phyloP scores from a whole-genome alignment of 306 rosid species.

The Dalbergia cochinchinensis region DNA sequence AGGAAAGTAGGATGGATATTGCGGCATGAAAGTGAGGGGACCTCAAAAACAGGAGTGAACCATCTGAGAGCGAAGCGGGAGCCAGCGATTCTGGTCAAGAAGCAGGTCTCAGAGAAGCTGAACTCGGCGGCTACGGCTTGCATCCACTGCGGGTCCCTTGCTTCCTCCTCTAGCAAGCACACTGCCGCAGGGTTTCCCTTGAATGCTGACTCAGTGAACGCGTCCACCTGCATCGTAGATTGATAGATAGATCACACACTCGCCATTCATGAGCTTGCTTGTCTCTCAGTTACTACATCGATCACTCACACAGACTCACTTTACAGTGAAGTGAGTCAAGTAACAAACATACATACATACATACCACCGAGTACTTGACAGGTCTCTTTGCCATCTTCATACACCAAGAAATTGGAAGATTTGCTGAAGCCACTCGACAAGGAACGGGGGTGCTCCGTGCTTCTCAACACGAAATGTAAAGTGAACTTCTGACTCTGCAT shows the following conservation, averaged over 20 bases:
- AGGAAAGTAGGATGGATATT: too few relatives aligned
- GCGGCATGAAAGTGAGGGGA: neutral
- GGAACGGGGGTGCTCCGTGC: too few relatives aligned
- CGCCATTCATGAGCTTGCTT: neutral
- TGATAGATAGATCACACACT: too few relatives aligned
- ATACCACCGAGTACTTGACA: conserved; percentile 68
- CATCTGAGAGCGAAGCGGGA: conserved; percentile 76
- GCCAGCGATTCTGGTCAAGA: conserved; percentile 48
- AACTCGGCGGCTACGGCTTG: conserved; percentile 73
- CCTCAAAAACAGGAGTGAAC: conserved; percentile 83
- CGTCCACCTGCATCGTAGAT: conserved; percentile 61
- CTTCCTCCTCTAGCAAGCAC: conserved; percentile 62
- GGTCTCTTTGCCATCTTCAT: conserved; percentile 49
- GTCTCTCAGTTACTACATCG: too few relatives aligned
- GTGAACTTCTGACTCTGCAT: too few relatives aligned
- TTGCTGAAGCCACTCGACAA: too few relatives aligned
- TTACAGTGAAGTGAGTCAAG: too few relatives aligned
- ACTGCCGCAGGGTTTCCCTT: conserved; percentile 85
- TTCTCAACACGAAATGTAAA: too few relatives aligned
- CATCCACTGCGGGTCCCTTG: conserved; percentile 59
- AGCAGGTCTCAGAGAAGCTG: conserved; percentile 62
- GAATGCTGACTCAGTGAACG: conserved; percentile 73
- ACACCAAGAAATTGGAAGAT: too few relatives aligned
- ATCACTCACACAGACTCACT: too few relatives aligned
- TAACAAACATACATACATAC: neutral